A percentile compares a stretch with the other conserved stretches of the same genome.
These are phyloP conservation scores for Oxyria digyna DNA, from an alignment of 148 eudicot species.

Conservation along the genomic window DNA sequence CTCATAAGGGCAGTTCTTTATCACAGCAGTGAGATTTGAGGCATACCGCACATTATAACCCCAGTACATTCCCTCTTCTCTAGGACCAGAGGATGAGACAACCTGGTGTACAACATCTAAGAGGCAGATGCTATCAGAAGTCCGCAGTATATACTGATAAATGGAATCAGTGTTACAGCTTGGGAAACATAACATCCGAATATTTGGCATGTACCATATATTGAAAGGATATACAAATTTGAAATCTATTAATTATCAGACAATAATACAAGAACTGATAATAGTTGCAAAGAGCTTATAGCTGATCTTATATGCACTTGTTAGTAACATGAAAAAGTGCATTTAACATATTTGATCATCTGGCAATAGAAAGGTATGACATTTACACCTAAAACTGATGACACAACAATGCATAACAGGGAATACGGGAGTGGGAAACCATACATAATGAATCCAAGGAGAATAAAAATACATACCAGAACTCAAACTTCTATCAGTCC, in stretches of 20 bases:
- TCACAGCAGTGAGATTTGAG: constrained; percentile 68
- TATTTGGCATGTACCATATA: not conserved
- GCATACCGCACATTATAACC: constrained; percentile 97
- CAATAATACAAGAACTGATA: not conserved
- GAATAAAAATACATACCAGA: constrained; percentile 27
- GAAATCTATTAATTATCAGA: not conserved
- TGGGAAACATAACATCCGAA: not conserved
- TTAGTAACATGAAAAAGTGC: not conserved
- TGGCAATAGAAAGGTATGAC: not conserved
- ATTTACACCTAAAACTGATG: not conserved
- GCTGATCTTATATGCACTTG: not conserved
- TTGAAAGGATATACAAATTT: not conserved
- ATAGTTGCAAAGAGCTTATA: not conserved
- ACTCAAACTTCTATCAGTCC: constrained; percentile 54
- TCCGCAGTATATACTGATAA: not conserved
- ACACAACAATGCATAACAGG: not conserved
- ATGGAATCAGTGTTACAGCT: not conserved
- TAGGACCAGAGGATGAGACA: constrained; percentile 62
- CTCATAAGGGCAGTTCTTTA: constrained; percentile 62
- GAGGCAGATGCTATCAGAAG: constrained; percentile 13
- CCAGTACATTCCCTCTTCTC: constrained; percentile 77
- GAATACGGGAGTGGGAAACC: too few species aligned
- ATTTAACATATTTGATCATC: not conserved
- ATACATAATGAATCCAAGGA: not conserved
- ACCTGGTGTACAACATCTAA: constrained; percentile 43